Percentiles rank a stretch among this genome's conserved stretches.
Evolutionary conservation across 345 rosid species (phyloP).

Genomic region (Eucalyptus erythrocorys): DNA sequence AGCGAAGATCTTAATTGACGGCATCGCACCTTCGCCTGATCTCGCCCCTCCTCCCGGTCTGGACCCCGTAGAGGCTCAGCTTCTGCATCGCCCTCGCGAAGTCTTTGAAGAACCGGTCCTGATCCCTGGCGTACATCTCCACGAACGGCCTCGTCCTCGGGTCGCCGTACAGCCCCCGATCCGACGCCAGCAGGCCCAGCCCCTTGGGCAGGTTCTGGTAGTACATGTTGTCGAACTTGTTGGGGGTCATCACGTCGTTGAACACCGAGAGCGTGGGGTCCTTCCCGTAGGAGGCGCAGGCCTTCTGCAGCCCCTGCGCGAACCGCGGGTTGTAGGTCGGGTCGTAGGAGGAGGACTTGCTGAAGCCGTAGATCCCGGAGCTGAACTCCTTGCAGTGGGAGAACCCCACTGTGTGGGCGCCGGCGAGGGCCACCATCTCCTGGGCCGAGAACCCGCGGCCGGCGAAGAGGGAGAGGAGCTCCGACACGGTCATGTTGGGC

Average conservation of each 20-base stretch:
- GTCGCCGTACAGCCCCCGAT: slow-evolving; percentile 51
- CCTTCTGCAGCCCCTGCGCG: slow-evolving; percentile 45
- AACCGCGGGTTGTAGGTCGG: slow-evolving; percentile 65
- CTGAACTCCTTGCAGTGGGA: slow-evolving; percentile 85
- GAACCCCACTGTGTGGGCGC: slow-evolving; percentile 89
- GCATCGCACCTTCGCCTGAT: slow-evolving; percentile 90
- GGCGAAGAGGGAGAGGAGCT: slow-evolving; percentile 38
- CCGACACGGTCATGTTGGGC: slow-evolving; percentile 45
- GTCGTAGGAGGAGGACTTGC: not conserved
- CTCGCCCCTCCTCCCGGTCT: slow-evolving; percentile 85
- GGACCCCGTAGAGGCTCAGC: slow-evolving; percentile 56
- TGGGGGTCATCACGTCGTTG: slow-evolving; percentile 88
- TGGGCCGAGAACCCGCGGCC: slow-evolving; percentile 48
- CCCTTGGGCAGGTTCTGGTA: slow-evolving; percentile 74
- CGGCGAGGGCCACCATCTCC: slow-evolving; percentile 84
- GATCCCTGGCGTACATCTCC: slow-evolving; percentile 55
- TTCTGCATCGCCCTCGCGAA: slow-evolving; percentile 77
- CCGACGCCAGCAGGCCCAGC: slow-evolving; percentile 66
- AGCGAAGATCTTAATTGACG: slow-evolving; percentile 23
- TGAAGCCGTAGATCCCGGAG: slow-evolving; percentile 14
- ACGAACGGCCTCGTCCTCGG: slow-evolving; percentile 53
- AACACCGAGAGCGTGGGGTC: slow-evolving; percentile 75
- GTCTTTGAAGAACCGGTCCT: slow-evolving; percentile 51
- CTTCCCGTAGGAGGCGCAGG: slow-evolving; percentile 44
- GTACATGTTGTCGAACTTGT: slow-evolving; percentile 77